A percentile compares a stretch with the other conserved stretches of the same genome.
phyloP scores from a whole-genome alignment of 345 rosid genomes.

The Stellera chamaejasme region DNA sequence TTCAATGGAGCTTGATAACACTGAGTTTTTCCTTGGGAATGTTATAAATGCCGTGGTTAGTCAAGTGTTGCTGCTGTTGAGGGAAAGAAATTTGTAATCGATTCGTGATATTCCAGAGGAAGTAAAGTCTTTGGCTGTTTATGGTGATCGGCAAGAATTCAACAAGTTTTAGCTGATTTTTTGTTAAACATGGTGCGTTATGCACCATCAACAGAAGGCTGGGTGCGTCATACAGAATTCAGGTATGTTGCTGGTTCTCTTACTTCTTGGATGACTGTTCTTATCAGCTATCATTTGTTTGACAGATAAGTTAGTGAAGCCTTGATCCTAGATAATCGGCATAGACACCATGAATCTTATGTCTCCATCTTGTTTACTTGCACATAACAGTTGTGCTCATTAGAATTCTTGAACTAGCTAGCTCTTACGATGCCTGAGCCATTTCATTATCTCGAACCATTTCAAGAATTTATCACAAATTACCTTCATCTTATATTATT shows the following conservation, averaged over 20 bases:
- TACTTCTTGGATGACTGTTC: background rate
- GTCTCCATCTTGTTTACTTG: too few relatives aligned
- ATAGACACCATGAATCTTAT: too few relatives aligned
- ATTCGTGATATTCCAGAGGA: conserved; percentile 96
- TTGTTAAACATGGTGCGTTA: conserved; percentile 74
- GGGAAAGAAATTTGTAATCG: conserved; percentile 73
- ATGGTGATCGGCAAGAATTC: conserved; percentile 88
- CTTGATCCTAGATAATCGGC: too few relatives aligned
- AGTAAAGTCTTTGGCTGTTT: conserved; percentile 66
- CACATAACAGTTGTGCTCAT: too few relatives aligned
- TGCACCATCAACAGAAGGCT: conserved; percentile 69
- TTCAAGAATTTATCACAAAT: too few relatives aligned
- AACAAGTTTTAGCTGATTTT: conserved; percentile 86
- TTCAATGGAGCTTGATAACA: conserved; percentile 68
- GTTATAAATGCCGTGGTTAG: conserved; percentile 93
- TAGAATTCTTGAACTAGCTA: too few relatives aligned
- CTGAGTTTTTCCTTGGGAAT: conserved; percentile 72
- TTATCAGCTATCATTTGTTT: too few relatives aligned
- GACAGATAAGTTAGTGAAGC: too few relatives aligned
- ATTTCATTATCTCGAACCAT: too few relatives aligned
- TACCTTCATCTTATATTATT: too few relatives aligned
- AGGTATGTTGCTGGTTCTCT: conserved; percentile 34
- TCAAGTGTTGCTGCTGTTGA: conserved; percentile 76
- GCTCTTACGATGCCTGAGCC: too few relatives aligned
- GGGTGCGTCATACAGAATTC: conserved; percentile 87